phyloP scores from a whole-genome alignment of 164 flowering plant species.

The Aristolochia contorta region DNA sequence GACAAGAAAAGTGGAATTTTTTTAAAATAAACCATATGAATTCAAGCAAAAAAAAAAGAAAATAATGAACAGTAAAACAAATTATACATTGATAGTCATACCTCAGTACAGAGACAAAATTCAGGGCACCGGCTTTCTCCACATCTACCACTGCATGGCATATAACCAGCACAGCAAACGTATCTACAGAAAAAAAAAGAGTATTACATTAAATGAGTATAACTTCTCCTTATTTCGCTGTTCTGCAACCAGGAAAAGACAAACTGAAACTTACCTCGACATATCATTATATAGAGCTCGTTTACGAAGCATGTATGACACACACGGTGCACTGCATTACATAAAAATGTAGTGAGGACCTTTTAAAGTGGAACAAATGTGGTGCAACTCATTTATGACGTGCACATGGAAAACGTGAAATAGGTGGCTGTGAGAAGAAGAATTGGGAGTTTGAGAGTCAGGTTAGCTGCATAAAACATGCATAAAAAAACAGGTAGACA shows the following conservation, averaged over 20 bases:
- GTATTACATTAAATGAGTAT: neutral
- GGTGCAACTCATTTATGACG: no score
- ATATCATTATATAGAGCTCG: conserved; percentile 92
- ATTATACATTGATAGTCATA: conserved; percentile 5
- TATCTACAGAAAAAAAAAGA: conserved; percentile 23
- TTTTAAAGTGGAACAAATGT: no score
- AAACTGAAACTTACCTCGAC: conserved; percentile 54
- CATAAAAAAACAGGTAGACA: no score
- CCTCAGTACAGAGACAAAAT: conserved; percentile 55
- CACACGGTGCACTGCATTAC: conserved; percentile 74
- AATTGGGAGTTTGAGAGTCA: no score
- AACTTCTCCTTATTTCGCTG: neutral
- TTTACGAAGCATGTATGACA: conserved; percentile 84
- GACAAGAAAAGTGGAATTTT: no score
- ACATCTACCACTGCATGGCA: conserved; percentile 65
- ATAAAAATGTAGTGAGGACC: neutral
- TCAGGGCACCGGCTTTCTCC: conserved; percentile 58
- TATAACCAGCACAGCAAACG: conserved; percentile 48
- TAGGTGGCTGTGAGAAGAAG: no score
- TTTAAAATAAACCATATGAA: no score
- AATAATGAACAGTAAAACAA: no score
- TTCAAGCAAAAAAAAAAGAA: no score
- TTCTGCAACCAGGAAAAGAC: neutral
- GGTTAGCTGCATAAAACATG: no score
- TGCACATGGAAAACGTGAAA: no score